Conservation (phyloP, 2,329 filamentous ascomycete species). For the Trichophyton mentagrophytes region DNA sequence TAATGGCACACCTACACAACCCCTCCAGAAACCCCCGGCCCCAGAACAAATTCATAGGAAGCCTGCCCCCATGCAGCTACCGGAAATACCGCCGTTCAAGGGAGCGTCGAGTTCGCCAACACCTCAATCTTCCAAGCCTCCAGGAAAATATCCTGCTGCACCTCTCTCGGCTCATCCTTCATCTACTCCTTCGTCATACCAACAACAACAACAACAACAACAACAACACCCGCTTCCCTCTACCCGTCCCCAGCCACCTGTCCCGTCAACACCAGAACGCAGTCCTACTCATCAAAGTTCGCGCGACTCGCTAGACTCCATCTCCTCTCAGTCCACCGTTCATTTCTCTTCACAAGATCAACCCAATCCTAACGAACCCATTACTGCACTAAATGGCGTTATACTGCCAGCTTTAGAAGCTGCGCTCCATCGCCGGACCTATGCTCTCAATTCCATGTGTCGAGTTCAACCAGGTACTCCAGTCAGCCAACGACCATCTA, state of each 20-base stretch:
- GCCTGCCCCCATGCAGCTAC: slow-evolving; percentile 19
- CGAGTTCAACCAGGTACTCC: slow-evolving; percentile 38
- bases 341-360: slow-evolving; percentile 22
- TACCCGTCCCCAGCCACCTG: slow-evolving; percentile 4
- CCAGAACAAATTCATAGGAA: slow-evolving; percentile 16
- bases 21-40: slow-evolving; percentile 6
- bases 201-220: slow-evolving; percentile 5
- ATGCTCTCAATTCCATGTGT: slow-evolving; percentile 38
- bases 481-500: slow-evolving; percentile 35
- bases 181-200: slow-evolving; percentile 13
- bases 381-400: slow-evolving; percentile 80
- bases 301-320: slow-evolving; percentile 6
- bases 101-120: slow-evolving; percentile 16
- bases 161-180: slow-evolving; percentile 15
- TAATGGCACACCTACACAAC: slow-evolving; percentile 11
- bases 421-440: slow-evolving; percentile 65
- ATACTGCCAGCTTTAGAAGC: slow-evolving; percentile 88
- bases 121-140: slow-evolving; percentile 13
- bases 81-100: slow-evolving; percentile 24
- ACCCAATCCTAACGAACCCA: slow-evolving; percentile 44
- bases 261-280: not conserved
- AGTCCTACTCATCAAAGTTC: not conserved
- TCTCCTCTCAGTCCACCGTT: slow-evolving; percentile 42
- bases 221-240: slow-evolving; percentile 3
- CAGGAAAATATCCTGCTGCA: slow-evolving; percentile 20